Percentiles rank a stretch among this genome's conserved stretches.
phyloP scores from a whole-genome alignment of 2,329 filamentous ascomycete genomes.

The Botrytis hyacinthi region DNA sequence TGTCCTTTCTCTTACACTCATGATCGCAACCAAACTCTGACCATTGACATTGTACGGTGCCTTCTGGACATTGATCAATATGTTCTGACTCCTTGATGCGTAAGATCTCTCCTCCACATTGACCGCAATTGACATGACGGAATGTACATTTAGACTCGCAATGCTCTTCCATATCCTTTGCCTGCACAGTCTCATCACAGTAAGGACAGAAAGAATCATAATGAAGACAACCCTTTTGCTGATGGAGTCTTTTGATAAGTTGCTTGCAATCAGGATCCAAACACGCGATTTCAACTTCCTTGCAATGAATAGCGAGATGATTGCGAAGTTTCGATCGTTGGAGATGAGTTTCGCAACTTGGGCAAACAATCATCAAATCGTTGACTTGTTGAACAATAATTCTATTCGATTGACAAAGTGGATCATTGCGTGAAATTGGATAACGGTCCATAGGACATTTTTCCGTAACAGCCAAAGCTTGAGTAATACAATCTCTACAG shows the following conservation, averaged over 20 bases:
- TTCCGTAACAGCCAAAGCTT: conserved; percentile 44
- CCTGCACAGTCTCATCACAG: conserved; percentile 48
- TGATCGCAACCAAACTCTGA: conserved; percentile 50
- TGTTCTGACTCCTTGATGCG: conserved; percentile 34
- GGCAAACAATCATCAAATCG: conserved; percentile 57
- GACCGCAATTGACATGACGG: conserved; percentile 31
- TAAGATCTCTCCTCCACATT: conserved; percentile 34
- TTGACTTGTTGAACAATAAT: conserved; percentile 62
- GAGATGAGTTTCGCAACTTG: conserved; percentile 53
- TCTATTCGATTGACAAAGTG: conserved; percentile 36
- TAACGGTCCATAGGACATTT: conserved; percentile 60
- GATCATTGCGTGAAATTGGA: conserved; percentile 41
- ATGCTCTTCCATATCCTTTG: conserved; percentile 50
- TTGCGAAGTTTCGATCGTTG: conserved; percentile 54
- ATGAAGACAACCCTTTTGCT: conserved; percentile 55
- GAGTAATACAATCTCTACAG: conserved; percentile 55
- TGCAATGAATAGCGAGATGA: conserved; percentile 57
- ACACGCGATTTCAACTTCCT: conserved; percentile 55
- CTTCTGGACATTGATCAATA: conserved; percentile 47
- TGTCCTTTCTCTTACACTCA: conserved; percentile 40
- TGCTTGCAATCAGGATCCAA: conserved; percentile 49
- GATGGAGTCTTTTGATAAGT: conserved; percentile 51
- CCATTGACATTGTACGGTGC: conserved; percentile 47
- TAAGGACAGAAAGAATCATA: conserved; percentile 51
- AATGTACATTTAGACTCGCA: conserved; percentile 47